Conservation (phyloP, 1,139 yeast species). For the Blastobotrys proliferans region DNA sequence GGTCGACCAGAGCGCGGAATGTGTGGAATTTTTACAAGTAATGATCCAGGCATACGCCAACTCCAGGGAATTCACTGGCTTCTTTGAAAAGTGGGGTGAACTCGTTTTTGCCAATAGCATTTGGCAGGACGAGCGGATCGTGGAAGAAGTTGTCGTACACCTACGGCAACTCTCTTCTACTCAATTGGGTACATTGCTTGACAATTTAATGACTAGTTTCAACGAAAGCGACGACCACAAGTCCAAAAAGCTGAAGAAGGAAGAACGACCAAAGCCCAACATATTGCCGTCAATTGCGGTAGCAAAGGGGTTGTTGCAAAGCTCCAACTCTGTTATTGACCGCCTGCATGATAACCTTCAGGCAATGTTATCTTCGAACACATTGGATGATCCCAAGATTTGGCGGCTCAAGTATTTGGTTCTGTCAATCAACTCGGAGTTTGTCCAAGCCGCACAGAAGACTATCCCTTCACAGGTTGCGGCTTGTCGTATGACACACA, state of each 20-base stretch:
- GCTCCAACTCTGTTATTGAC: slow-evolving; percentile 3
- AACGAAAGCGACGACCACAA: neutral
- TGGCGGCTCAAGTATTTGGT: slow-evolving; percentile 17
- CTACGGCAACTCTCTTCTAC: slow-evolving; percentile 19
- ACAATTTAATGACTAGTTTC: slow-evolving; percentile 3
- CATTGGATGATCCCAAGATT: slow-evolving; percentile 11
- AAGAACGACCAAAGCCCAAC: neutral
- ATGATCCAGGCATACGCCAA: slow-evolving; percentile 40
- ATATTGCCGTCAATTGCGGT: slow-evolving; percentile 7
- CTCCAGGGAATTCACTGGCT: slow-evolving; percentile 53
- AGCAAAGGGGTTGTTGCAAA: slow-evolving; percentile 7
- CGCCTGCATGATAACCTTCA: slow-evolving; percentile 7
- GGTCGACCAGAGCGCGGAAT: slow-evolving; percentile 5
- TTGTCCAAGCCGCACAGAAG: neutral
- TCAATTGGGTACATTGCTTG: slow-evolving; percentile 20
- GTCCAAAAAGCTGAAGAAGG: slow-evolving; percentile 6
- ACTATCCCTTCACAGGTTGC: slow-evolving; percentile 16
- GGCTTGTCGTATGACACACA: slow-evolving; percentile 12
- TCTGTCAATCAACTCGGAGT: slow-evolving; percentile 12
- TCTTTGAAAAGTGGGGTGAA: slow-evolving; percentile 47
- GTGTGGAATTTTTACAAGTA: slow-evolving; percentile 10
- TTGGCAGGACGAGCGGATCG: slow-evolving; percentile 19
- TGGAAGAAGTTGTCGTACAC: slow-evolving; percentile 17
- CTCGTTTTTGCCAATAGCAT: slow-evolving; percentile 15
- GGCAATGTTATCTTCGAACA: neutral